Evolutionary conservation across 2,329 filamentous ascomycete genomes (phyloP), one percentile per base, ranked within the genome.

Genomic region (Zasmidium citrigriseum): DNA sequence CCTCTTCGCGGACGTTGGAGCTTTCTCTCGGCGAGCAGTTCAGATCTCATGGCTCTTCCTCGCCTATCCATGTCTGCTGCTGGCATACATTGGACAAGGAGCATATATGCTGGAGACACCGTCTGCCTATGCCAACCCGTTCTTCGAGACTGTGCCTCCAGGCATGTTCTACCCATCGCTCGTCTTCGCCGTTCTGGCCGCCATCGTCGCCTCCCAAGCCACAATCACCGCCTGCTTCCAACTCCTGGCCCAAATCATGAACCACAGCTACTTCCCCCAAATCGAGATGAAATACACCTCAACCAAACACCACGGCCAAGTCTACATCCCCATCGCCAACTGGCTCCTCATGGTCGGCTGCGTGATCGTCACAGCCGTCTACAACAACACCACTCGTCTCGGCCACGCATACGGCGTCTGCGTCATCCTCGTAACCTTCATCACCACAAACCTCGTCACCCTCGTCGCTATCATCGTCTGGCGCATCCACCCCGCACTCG

Each of bases 401-500:
- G 89, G 89, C 22, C 86, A 91, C 66, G 89, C 89, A 0, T 92
- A 92, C 66, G 89, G 89, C 38, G 86, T 90, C 9, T 93, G 89
- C 64, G 89, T 92, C 68, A 90, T 92, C 64, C 83, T 89, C 45
- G 89, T 92, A 38, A 90, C 89, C 0, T 90, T 91, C 69, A 86
- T 92, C 67, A 88, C 87, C 52, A 92, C 89, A 0, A 88, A 83
- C 71, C 85, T 93, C 80, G 86, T 91, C 1, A 82, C 87, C 0
- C 76, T 93, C 0, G 87, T 89, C 1, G 86, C 89, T 0, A 79
- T 92, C 2, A 79, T 92, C 44, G 86, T 90, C 41, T 93, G 89
- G 89, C 81, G 83, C 23, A 71, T 88, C 22, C 82, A 84, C 3
- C 76, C 84, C 1, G 78, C 80, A 52, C 64, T 88, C 12, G 85